Evolutionary conservation across 352 stramenopile genomes (phyloP).

Genomic region (Pythium folliculosum): DNA sequence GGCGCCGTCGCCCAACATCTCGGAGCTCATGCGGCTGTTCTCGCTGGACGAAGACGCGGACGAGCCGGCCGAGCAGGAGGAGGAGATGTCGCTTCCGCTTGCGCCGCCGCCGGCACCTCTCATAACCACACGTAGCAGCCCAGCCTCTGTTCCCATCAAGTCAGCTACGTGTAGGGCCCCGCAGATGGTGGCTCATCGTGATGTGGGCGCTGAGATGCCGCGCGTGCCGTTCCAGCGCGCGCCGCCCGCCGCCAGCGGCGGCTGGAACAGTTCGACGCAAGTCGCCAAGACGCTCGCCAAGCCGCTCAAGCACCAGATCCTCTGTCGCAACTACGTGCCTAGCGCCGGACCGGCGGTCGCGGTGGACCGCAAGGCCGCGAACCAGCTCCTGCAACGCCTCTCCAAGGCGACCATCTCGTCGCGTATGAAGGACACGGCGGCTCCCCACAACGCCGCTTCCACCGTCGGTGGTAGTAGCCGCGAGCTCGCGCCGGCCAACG

Average conservation of each 20-base stretch:
- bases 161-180: too few species aligned
- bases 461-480: not conserved
- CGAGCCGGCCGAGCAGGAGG: not conserved
- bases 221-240: not conserved
- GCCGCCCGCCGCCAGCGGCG: slow-evolving; percentile 1
- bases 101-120: slow-evolving; percentile 4
- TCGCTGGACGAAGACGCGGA: slow-evolving; percentile 18
- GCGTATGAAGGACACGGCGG: slow-evolving; percentile 36
- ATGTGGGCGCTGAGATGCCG: not conserved
- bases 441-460: too few species aligned
- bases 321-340: slow-evolving; percentile 57
- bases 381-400: slow-evolving; percentile 42
- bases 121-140: not conserved
- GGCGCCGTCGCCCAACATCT: slow-evolving; percentile 42
- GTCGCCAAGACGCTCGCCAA: slow-evolving; percentile 35
- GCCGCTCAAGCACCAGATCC: slow-evolving; percentile 58
- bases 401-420: slow-evolving; percentile 64
- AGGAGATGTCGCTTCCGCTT: not conserved
- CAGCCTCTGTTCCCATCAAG: not conserved
- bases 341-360: slow-evolving; percentile 33
- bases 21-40: slow-evolving; percentile 55
- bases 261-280: slow-evolving; percentile 63
- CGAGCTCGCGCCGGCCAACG: not conserved
- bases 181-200: not conserved
- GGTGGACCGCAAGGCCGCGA: slow-evolving; percentile 37